phyloP scores from a whole-genome alignment of 805 yeast genomes.

The Spathaspora arborariae region DNA sequence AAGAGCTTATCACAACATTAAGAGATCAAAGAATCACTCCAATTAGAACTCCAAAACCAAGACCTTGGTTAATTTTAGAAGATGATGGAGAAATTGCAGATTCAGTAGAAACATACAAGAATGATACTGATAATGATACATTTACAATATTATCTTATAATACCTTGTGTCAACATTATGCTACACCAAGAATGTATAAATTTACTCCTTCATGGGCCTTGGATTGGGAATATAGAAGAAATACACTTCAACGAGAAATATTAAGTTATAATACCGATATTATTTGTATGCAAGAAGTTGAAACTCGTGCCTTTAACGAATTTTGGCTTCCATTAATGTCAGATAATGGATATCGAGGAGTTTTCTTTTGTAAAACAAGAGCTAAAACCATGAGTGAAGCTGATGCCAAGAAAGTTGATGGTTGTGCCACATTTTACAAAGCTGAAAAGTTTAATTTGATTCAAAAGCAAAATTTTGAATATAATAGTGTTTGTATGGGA shows the following conservation, averaged over 20 bases:
- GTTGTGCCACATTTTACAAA: constrained; percentile 93
- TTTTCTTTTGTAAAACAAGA: constrained; percentile 84
- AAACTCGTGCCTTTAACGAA: constrained; percentile 78
- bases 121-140: constrained; percentile 27
- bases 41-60: constrained; percentile 55
- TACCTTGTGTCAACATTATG: constrained; percentile 92
- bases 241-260: constrained; percentile 70
- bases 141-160: constrained; percentile 86
- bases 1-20: constrained; percentile 72
- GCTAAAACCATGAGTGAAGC: constrained; percentile 82
- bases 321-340: constrained; percentile 77
- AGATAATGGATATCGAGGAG: constrained; percentile 72
- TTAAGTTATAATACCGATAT: constrained; percentile 65
- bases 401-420: constrained; percentile 90
- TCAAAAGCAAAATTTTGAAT: constrained; percentile 75
- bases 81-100: constrained; percentile 63
- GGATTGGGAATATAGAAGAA: constrained; percentile 86
- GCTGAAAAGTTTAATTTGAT: constrained; percentile 63
- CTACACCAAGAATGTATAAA: constrained; percentile 86
- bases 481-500: constrained; percentile 73
- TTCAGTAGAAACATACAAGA: constrained; percentile 29
- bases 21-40: constrained; percentile 78
- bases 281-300: constrained; percentile 93
- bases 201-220: constrained; percentile 98
- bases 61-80: constrained; percentile 79